Evolutionary conservation across 2,329 filamentous ascomycete genomes (phyloP).

Genomic region (Hypocrella siamensis): DNA sequence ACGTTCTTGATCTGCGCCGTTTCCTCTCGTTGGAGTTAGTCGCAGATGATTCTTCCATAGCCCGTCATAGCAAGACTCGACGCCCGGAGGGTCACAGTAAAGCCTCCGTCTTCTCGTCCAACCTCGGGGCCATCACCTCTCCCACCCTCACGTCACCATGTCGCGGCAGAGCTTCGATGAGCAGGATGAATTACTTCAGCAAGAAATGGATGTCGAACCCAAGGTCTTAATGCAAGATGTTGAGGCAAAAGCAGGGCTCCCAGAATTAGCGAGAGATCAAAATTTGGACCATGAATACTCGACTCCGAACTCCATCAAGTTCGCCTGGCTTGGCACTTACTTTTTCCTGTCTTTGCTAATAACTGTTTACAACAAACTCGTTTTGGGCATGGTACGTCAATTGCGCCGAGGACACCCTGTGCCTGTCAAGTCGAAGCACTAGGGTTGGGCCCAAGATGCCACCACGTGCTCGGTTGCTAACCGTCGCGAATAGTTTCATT

Average conservation of each 20-base stretch:
- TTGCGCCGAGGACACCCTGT: too few relatives aligned
- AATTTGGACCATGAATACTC: conserved; percentile 29
- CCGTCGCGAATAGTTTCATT: conserved; percentile 29
- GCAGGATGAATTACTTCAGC: conserved; percentile 14
- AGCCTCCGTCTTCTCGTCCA: background rate
- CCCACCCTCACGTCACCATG: conserved; percentile 10
- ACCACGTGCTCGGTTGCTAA: background rate
- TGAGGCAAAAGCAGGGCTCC: conserved; percentile 14
- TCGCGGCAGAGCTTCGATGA: conserved; percentile 16
- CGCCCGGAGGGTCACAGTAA: too few relatives aligned
- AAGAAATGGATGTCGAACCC: conserved; percentile 14
- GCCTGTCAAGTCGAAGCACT: too few relatives aligned
- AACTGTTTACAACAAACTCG: conserved; percentile 44
- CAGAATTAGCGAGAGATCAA: conserved; percentile 13
- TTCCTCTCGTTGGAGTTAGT: too few relatives aligned
- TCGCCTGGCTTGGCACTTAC: conserved; percentile 34
- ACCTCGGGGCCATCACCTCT: background rate
- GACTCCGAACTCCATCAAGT: conserved; percentile 27
- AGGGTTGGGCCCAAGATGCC: too few relatives aligned
- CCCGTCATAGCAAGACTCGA: too few relatives aligned
- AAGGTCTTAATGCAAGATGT: conserved; percentile 15
- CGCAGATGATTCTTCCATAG: too few relatives aligned
- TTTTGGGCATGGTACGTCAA: conserved; percentile 31
- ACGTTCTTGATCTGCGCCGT: too few relatives aligned
- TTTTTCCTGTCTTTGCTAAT: conserved; percentile 32